These are phyloP conservation scores for Tetrahymena malaccensis DNA, from an alignment of 73 alveolate species.

Conservation along the genomic window DNA sequence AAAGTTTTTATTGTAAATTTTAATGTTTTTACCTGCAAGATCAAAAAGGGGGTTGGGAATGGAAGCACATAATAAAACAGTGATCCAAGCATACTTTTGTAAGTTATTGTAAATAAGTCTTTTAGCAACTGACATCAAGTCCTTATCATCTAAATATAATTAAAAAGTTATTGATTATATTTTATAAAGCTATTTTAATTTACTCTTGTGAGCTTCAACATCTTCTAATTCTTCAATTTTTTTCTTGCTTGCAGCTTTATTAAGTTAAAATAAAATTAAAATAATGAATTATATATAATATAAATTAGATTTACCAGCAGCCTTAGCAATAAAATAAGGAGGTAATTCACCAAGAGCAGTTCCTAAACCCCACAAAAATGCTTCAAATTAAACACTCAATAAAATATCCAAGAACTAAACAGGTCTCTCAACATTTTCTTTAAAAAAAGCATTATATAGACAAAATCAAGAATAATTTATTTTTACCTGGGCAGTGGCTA, in stretches of 20 bases:
- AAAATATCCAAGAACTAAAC: slow-evolving; percentile 34
- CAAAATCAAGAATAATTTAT: not conserved
- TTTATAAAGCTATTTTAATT: no score
- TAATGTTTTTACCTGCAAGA: slow-evolving; percentile 56
- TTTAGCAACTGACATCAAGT: slow-evolving; percentile 49
- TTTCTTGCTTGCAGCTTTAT: slow-evolving; percentile 44
- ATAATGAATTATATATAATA: not conserved
- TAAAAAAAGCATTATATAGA: not conserved
- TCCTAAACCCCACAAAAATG: slow-evolving; percentile 83
- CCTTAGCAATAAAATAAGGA: slow-evolving; percentile 83
- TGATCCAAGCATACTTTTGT: slow-evolving; percentile 67
- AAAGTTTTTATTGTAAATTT: not conserved
- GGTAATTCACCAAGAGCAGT: slow-evolving; percentile 90
- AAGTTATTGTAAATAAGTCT: slow-evolving; percentile 41
- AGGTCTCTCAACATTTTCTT: not conserved
- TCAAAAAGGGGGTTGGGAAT: slow-evolving; percentile 87
- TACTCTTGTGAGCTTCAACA: slow-evolving; percentile 38
- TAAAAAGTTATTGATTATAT: no score
- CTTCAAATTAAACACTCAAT: slow-evolving; percentile 61
- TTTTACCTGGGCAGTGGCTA: slow-evolving; percentile 39
- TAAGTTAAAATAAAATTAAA: not conserved
- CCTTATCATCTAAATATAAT: not conserved
- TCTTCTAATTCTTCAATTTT: slow-evolving; percentile 64
- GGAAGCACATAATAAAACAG: slow-evolving; percentile 72
- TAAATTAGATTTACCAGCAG: slow-evolving; percentile 35